Evolutionary conservation across 116 monocot species (phyloP).

Genomic region (Cymodocea nodosa): DNA sequence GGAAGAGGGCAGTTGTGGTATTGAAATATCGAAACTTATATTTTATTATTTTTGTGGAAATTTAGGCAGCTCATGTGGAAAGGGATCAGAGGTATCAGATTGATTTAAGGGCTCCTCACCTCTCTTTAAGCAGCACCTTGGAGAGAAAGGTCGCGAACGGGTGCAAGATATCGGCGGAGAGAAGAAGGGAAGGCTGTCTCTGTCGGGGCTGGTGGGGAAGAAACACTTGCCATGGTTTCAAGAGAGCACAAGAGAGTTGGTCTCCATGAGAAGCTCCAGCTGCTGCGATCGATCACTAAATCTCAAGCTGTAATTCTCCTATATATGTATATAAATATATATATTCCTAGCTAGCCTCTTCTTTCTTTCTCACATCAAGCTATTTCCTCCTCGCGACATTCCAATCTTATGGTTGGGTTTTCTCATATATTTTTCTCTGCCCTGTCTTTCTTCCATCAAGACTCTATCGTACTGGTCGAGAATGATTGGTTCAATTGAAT

Average conservation of each 20-base stretch:
- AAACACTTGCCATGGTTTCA: constrained; percentile 9
- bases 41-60: constrained; percentile 10
- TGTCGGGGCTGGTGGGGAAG: neutral
- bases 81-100: neutral
- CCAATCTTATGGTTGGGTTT: too few relatives aligned
- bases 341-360: too few relatives aligned
- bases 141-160: too few relatives aligned
- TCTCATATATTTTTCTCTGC: too few relatives aligned
- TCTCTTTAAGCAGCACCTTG: neutral
- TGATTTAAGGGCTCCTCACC: neutral
- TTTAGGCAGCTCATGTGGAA: neutral
- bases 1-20: constrained; percentile 4
- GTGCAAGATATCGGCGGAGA: neutral
- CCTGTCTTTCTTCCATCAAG: too few relatives aligned
- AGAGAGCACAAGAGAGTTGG: constrained; percentile 44
- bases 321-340: neutral
- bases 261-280: constrained; percentile 76
- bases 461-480: too few relatives aligned
- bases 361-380: too few relatives aligned
- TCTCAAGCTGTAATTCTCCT: constrained; percentile 63
- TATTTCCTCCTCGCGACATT: too few relatives aligned
- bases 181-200: neutral
- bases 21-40: neutral
- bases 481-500: too few relatives aligned
- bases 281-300: constrained; percentile 70